Conservation (phyloP, 495 filamentous ascomycete species). For the Annulohypoxylon maeteangense region DNA sequence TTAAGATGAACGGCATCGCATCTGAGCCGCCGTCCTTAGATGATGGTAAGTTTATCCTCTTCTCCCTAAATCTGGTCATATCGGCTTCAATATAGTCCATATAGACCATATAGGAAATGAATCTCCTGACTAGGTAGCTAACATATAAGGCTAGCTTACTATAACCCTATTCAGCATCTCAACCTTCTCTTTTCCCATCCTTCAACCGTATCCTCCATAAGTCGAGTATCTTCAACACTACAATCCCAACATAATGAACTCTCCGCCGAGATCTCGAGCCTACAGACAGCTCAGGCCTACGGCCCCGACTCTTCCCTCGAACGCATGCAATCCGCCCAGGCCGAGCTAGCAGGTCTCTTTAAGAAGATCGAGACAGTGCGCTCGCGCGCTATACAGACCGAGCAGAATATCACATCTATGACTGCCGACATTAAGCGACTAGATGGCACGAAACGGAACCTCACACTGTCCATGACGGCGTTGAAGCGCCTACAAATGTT, state of each 20-base stretch:
- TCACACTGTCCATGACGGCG: constrained; percentile 97
- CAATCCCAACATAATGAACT: constrained; percentile 84
- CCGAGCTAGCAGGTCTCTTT: constrained; percentile 88
- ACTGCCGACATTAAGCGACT: constrained; percentile 98
- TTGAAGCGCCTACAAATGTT: constrained; percentile 98
- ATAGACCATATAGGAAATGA: neutral
- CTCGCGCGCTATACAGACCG: constrained; percentile 87
- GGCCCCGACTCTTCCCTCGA: constrained; percentile 88
- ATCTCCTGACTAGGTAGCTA: constrained; percentile 44
- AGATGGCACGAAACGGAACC: constrained; percentile 94
- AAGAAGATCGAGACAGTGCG: constrained; percentile 95
- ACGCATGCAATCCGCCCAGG: constrained; percentile 89
- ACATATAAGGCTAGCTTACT: constrained; percentile 73
- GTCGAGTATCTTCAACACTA: constrained; percentile 75
- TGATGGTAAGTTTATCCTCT: constrained; percentile 53
- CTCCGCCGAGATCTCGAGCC: constrained; percentile 77
- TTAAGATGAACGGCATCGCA: constrained; percentile 58
- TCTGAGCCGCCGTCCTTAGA: constrained; percentile 59
- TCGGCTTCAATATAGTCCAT: neutral
- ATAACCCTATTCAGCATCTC: constrained; percentile 92
- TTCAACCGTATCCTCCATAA: constrained; percentile 82
- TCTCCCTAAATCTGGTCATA: neutral
- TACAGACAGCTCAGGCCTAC: constrained; percentile 83
- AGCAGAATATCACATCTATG: constrained; percentile 97
- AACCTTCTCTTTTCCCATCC: constrained; percentile 95